A percentile compares a stretch with the other conserved stretches of the same genome.
Evolutionary conservation across 2,329 filamentous ascomycete species (phyloP).

Genomic region (Fusarium pininemorale): DNA sequence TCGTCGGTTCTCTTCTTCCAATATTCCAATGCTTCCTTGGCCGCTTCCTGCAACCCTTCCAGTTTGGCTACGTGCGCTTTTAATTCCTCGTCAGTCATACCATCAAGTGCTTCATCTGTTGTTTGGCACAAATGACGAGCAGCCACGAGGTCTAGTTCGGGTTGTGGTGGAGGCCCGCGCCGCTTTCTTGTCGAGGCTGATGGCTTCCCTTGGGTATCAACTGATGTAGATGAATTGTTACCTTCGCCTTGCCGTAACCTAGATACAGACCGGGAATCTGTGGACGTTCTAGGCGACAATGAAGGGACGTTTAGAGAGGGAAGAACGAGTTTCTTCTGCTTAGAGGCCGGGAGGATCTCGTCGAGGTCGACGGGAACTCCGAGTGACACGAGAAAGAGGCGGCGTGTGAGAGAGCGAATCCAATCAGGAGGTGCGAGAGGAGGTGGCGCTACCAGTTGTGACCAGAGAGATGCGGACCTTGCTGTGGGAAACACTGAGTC

Average conservation of each 20-base stretch:
- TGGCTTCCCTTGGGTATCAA: slow-evolving; percentile 68
- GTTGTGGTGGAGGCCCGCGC: slow-evolving; percentile 72
- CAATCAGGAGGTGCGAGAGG: slow-evolving; percentile 96
- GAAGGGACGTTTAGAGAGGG: slow-evolving; percentile 82
- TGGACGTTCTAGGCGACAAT: slow-evolving; percentile 64
- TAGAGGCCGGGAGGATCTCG: slow-evolving; percentile 94
- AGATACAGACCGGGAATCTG: slow-evolving; percentile 61
- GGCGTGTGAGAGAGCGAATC: slow-evolving; percentile 94
- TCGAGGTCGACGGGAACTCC: slow-evolving; percentile 96
- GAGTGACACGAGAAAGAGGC: slow-evolving; percentile 93
- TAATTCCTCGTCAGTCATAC: slow-evolving; percentile 82
- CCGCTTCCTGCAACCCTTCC: slow-evolving; percentile 73
- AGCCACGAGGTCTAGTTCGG: slow-evolving; percentile 80
- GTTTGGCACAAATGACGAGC: slow-evolving; percentile 83
- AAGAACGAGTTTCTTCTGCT: slow-evolving; percentile 96
- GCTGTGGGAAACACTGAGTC: slow-evolving; percentile 82
- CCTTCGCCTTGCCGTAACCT: slow-evolving; percentile 57
- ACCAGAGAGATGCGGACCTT: slow-evolving; percentile 91
- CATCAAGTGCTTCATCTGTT: slow-evolving; percentile 82
- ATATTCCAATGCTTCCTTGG: slow-evolving; percentile 82
- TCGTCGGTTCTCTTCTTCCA: slow-evolving; percentile 89
- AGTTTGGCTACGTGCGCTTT: slow-evolving; percentile 74
- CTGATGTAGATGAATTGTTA: slow-evolving; percentile 66
- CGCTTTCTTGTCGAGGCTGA: slow-evolving; percentile 52
- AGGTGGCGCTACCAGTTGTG: slow-evolving; percentile 92